A percentile compares a stretch with the other conserved stretches of the same genome.
Conservation (phyloP, 2,329 filamentous ascomycete genomes). For the Diplodia corticola region DNA sequence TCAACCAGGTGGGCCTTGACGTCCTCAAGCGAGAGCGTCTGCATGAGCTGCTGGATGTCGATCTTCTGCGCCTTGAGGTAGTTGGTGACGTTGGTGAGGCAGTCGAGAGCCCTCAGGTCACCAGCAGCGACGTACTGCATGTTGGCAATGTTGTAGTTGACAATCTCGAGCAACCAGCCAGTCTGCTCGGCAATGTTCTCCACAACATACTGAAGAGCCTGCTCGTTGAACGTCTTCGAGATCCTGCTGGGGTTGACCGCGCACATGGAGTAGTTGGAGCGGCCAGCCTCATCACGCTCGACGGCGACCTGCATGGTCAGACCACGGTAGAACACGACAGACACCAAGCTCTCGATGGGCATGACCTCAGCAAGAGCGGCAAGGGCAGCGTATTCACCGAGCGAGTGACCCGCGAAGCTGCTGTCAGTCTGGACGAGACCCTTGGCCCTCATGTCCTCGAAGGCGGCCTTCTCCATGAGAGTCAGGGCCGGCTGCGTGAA, state of each 20-base stretch:
- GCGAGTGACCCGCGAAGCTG: slow-evolving; percentile 95
- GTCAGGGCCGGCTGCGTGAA: slow-evolving; percentile 98
- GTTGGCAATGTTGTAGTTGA: slow-evolving; percentile 84
- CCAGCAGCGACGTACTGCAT: slow-evolving; percentile 70
- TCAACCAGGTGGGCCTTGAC: slow-evolving; percentile 86
- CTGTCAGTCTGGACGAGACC: slow-evolving; percentile 94
- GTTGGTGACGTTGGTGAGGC: slow-evolving; percentile 79
- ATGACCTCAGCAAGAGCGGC: slow-evolving; percentile 96
- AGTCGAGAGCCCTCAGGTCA: slow-evolving; percentile 66
- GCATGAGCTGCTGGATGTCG: slow-evolving; percentile 90
- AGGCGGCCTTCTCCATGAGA: slow-evolving; percentile 99
- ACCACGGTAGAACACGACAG: slow-evolving; percentile 98
- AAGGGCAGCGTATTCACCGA: slow-evolving; percentile 96
- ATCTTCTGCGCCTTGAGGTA: slow-evolving; percentile 96
- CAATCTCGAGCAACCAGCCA: slow-evolving; percentile 94
- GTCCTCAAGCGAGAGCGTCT: slow-evolving; percentile 81
- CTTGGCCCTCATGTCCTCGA: slow-evolving; percentile 98
- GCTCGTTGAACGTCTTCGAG: slow-evolving; percentile 98
- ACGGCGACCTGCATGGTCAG: slow-evolving; percentile 99
- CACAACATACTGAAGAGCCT: slow-evolving; percentile 93
- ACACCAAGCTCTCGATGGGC: slow-evolving; percentile 98
- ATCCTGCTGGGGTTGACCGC: slow-evolving; percentile 98
- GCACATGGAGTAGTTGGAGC: slow-evolving; percentile 99
- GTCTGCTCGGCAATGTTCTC: slow-evolving; percentile 93
- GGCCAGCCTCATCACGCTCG: slow-evolving; percentile 87